Evolutionary conservation across 2,329 filamentous ascomycete genomes (phyloP).

Genomic region (Penicillium glabrum): DNA sequence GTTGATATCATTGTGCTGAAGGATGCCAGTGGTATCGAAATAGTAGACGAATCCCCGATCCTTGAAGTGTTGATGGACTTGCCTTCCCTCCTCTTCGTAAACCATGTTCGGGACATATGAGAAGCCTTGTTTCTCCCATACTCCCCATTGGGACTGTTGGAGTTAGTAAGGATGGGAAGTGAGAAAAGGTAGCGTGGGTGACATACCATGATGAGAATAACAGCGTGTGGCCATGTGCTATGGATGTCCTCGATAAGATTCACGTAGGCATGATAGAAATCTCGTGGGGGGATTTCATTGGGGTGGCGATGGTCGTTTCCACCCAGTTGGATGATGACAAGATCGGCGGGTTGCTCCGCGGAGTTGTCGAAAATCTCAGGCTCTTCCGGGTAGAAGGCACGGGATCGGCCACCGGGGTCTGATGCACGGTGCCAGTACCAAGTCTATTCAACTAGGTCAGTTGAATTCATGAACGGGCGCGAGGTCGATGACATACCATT

Average conservation of each 20-base stretch:
- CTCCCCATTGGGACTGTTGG: conserved; percentile 53
- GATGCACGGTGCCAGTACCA: conserved; percentile 61
- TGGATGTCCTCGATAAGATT: conserved; percentile 45
- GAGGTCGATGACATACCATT: conserved; percentile 31
- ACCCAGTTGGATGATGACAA: conserved; percentile 49
- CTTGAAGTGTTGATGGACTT: conserved; percentile 55
- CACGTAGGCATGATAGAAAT: conserved; percentile 44
- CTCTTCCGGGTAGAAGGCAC: conserved; percentile 40
- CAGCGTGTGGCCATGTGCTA: conserved; percentile 40
- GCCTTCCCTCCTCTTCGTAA: conserved; percentile 52
- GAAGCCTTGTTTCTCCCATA: conserved; percentile 54
- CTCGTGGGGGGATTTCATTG: conserved; percentile 40
- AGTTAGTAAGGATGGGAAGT: not conserved
- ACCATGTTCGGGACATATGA: conserved; percentile 50
- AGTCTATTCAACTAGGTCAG: conserved; percentile 27
- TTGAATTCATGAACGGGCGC: not conserved
- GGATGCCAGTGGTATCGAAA: conserved; percentile 61
- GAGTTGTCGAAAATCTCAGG: conserved; percentile 31
- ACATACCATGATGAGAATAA: conserved; percentile 43
- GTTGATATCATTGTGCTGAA: conserved; percentile 63
- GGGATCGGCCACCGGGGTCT: conserved; percentile 53
- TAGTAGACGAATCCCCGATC: conserved; percentile 57
- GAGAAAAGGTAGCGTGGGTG: not conserved
- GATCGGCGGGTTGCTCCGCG: conserved; percentile 34
- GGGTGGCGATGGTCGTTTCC: conserved; percentile 47